Percentiles rank a stretch among this genome's conserved stretches.
phyloP scores from a whole-genome alignment of 163 green algal genomes.

The Scenedesmus sp. region DNA sequence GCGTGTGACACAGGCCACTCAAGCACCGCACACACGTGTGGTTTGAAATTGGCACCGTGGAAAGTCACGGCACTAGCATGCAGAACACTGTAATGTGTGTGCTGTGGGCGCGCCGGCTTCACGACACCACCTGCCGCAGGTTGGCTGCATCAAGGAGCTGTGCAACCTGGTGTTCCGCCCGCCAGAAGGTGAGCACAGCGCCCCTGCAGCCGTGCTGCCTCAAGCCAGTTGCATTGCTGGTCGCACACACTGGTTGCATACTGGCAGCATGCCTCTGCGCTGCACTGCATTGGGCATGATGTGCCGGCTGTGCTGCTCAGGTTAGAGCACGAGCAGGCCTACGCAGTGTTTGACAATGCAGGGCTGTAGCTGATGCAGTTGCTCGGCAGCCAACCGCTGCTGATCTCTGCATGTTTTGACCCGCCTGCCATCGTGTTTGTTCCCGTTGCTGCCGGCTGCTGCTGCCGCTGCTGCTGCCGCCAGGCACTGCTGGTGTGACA shows the following conservation, averaged over 20 bases:
- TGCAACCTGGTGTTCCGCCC: neutral
- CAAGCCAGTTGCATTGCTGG: neutral
- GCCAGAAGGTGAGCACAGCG: neutral
- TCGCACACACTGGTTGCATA: neutral
- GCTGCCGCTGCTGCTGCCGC: neutral
- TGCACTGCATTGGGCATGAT: no score
- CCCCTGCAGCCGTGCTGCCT: no score
- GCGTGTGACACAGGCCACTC: no score
- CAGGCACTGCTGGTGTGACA: neutral
- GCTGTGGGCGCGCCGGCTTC: no score
- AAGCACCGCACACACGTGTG: no score
- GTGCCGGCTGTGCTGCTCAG: no score
- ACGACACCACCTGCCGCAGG: neutral
- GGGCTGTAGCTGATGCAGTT: neutral
- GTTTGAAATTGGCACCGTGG: no score
- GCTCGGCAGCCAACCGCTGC: neutral
- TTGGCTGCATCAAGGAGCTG: conserved; percentile 5
- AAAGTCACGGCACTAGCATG: no score
- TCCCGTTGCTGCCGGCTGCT: neutral
- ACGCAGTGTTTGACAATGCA: no score
- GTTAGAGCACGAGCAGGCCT: no score
- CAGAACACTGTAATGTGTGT: no score
- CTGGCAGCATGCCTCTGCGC: no score
- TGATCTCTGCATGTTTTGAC: neutral
- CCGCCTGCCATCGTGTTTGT: neutral